Percentiles rank a stretch among this genome's conserved stretches.
phyloP scores from a whole-genome alignment of 148 eudicot genomes.

The Limonium bicolor region DNA sequence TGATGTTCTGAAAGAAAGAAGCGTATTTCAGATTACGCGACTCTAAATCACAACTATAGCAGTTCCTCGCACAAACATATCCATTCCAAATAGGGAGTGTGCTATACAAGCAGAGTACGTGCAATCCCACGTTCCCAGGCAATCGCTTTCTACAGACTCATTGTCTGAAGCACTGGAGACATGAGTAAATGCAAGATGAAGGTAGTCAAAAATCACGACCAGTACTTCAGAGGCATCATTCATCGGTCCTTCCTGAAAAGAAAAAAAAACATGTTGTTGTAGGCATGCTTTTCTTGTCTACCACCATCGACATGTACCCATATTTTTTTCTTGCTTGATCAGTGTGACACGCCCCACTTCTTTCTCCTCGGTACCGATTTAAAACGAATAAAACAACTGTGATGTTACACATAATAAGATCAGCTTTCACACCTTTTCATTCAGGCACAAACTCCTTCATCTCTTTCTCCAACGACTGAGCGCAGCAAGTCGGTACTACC shows the following conservation, averaged over 20 bases:
- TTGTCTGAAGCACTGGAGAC: conserved; percentile 29
- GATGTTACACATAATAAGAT: no score
- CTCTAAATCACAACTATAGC: conserved; percentile 64
- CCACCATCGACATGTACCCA: no score
- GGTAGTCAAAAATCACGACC: conserved; percentile 71
- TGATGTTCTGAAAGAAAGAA: conserved; percentile 77
- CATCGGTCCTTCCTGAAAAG: conserved; percentile 98
- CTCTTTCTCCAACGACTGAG: no score
- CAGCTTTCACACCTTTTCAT: no score
- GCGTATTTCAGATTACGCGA: conserved; percentile 83
- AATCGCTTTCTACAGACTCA: conserved; percentile 38
- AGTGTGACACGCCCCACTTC: no score
- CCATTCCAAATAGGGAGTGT: conserved; percentile 82
- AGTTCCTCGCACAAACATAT: conserved; percentile 71
- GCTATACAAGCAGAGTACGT: conserved; percentile 56
- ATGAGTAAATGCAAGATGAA: conserved; percentile 58
- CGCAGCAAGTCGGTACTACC: no score
- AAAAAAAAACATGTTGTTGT: no score
- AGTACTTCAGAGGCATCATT: conserved; percentile 98
- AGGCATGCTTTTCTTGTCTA: no score
- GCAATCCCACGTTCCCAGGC: conserved; percentile 71
- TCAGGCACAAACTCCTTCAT: no score
- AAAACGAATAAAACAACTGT: no score
- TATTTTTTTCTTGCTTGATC: no score
- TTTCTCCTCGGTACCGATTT: no score